phyloP scores from a whole-genome alignment of 345 rosid genomes.

The Eucalyptus rudis region DNA sequence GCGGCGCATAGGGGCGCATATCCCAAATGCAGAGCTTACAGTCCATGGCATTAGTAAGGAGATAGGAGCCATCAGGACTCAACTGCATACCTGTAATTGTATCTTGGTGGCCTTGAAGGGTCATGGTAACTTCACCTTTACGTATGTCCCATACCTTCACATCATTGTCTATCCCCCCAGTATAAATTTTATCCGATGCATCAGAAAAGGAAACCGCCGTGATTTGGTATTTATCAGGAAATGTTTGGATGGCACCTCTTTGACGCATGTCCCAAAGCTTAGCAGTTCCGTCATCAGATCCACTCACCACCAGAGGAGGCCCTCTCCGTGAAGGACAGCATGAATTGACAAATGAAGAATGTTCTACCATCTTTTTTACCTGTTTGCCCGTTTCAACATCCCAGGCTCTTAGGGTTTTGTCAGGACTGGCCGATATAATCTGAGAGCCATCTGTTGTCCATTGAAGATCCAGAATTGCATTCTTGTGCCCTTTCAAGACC shows the following conservation, averaged over 20 bases:
- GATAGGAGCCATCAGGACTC: conserved; percentile 97
- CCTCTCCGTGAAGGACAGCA: conserved; percentile 93
- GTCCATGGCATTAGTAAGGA: conserved; percentile 93
- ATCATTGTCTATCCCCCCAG: conserved; percentile 84
- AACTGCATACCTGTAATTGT: conserved; percentile 85
- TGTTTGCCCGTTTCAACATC: conserved; percentile 92
- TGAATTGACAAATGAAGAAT: conserved; percentile 81
- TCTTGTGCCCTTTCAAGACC: conserved; percentile 95
- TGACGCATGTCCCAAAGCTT: conserved; percentile 99
- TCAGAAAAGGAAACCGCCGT: conserved; percentile 91
- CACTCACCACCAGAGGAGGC: conserved; percentile 84
- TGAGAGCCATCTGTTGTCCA: conserved; percentile 91
- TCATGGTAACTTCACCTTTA: conserved; percentile 86
- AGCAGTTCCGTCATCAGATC: conserved; percentile 96
- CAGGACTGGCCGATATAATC: conserved; percentile 90
- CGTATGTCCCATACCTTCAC: conserved; percentile 90
- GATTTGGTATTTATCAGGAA: conserved; percentile 95
- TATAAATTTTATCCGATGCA: conserved; percentile 90
- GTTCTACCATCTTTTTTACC: conserved; percentile 95
- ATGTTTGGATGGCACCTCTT: conserved; percentile 97
- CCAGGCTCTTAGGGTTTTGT: conserved; percentile 89
- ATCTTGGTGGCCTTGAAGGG: conserved; percentile 92
- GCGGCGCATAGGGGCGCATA: conserved; percentile 97
- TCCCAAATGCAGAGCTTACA: conserved; percentile 94
- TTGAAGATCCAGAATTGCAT: conserved; percentile 85